Conservation (phyloP, 1,139 yeast species). For the Eremothecium sinecaudum region DNA sequence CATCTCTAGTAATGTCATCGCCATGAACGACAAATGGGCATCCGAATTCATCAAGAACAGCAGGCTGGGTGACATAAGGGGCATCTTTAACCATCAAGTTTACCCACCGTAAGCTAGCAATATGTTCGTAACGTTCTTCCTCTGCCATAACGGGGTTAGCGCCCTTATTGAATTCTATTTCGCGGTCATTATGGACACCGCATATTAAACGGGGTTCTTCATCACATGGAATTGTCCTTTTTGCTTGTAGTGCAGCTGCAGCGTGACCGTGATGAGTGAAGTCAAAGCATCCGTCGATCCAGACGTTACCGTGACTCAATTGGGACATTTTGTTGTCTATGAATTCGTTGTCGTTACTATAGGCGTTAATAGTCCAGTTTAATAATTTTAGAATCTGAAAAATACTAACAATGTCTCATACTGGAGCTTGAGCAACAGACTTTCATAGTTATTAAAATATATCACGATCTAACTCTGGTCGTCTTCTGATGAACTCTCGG, state of each 20-base stretch:
- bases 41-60: conserved; percentile 59
- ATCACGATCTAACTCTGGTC: too few relatives aligned
- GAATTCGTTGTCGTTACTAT: too few relatives aligned
- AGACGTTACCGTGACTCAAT: conserved; percentile 40
- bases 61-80: conserved; percentile 91
- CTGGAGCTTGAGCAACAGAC: too few relatives aligned
- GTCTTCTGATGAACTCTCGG: too few relatives aligned
- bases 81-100: conserved; percentile 65
- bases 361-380: too few relatives aligned
- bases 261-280: conserved; percentile 97
- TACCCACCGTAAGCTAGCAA: conserved; percentile 86
- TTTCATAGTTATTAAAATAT: too few relatives aligned
- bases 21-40: conserved; percentile 94
- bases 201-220: conserved; percentile 49
- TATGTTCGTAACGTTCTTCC: conserved; percentile 71
- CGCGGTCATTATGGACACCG: conserved; percentile 91
- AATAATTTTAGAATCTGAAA: too few relatives aligned
- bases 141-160: conserved; percentile 79
- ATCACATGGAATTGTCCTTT: conserved; percentile 19
- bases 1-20: conserved; percentile 94
- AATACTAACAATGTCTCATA: too few relatives aligned
- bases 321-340: too few relatives aligned
- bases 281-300: conserved; percentile 98
- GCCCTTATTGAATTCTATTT: conserved; percentile 72
- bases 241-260: conserved; percentile 91